Evolutionary conservation across 2,329 filamentous ascomycete species (phyloP), one percentile per base, ranked within the genome.

Genomic region (Clonostachys byssicola): DNA sequence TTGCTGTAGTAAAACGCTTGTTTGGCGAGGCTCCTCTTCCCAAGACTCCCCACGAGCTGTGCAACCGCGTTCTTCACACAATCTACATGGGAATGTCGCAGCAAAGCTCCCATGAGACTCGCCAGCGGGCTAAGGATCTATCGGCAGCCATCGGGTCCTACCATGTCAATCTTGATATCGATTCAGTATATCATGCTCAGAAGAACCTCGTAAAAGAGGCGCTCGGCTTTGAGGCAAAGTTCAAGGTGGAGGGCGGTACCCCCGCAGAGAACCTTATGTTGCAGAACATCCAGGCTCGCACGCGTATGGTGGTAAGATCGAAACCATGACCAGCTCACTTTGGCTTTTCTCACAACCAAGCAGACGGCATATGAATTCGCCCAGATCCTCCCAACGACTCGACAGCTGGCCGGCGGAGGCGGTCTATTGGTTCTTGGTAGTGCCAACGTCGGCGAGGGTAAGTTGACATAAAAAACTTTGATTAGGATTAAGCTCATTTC

Each of bases 261-360:
- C 57, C 60, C 12, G 67, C 78, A 3, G 80, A 85, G 56, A 86
- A 86, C 49, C 63, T 85, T 1, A 80, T 81, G 0, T 64, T 83
- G n/a, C 83, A 87, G 53, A 87, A 87, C 57, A 81, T 87, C 45
- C 84, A 87, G 49, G 83, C 83, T 5, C 70, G 83, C 10, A 72
- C 75, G 16, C 70, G 85, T 40, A 85, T 88, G 77, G 81, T 88
- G 3, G 23, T 30, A 30, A 30, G 67, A 81, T 12, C 40, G 42
- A 12, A 14, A 40, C 7, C 10, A 40, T n/a, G n/a, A 8, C n/a
- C 38, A n/a, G 2, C 17, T n/a, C n/a, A 18, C 17, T 40, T 12
- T 40, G n/a, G 7, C 12, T 18, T 40, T 40, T 40, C 38, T 40
- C 38, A 40, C 38, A 4, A 40, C 12, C 38, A 40, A 18, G 17